Base-by-base conservation (phyloP, 192 early-diverging fungal species). In the Oehlia diaphana region DNA sequence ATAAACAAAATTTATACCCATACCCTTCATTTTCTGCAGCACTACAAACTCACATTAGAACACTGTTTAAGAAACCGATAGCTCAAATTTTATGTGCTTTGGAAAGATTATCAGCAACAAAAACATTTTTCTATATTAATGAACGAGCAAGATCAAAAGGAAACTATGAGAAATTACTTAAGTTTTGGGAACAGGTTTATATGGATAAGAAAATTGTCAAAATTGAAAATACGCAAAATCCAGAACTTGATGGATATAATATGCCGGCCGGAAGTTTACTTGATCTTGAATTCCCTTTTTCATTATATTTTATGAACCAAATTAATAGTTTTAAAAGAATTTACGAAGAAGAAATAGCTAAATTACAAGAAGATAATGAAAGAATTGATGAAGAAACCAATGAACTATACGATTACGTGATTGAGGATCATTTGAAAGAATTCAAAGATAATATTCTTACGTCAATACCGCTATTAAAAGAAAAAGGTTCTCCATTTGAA, bases 271-370 rank as follows among this genome's bases (percentile, higher is more conserved):
- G 37, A 16, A 2, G 13, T n/a, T 16, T 63, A 35, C 19, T 63
- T 44, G 39, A 53, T 26, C 39, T 80, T 21, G 14, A 77, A 23
- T 77, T 80, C 21, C 79, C 79, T 7, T 80, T 80, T 65, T 74
- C 71, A 44, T 19, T 19, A 26, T 80, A 80, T 75, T 76, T 64
- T 61, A 74, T 74, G 39, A 33, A 76, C 4, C 31, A 77, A 39
- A 80, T 80, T 63, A 13, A 80, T 37, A 26, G 50, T 31, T 80
- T 64, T 47, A 63, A 74, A 26, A 62, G 33, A 37, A 1, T 64
- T 7, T 80, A 65, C 33, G 14, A 42, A 9, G 79, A 80, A 4
- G 79, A 80, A 10, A 44, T 73, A 26, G 8, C 21, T 0, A 26
- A 14, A 16, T 23, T 69, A 28, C 37, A 80, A 26, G 2, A 76